These are phyloP conservation scores for Spirogloea muscicola DNA, from an alignment of 139 green algal species.

Conservation along the genomic window DNA sequence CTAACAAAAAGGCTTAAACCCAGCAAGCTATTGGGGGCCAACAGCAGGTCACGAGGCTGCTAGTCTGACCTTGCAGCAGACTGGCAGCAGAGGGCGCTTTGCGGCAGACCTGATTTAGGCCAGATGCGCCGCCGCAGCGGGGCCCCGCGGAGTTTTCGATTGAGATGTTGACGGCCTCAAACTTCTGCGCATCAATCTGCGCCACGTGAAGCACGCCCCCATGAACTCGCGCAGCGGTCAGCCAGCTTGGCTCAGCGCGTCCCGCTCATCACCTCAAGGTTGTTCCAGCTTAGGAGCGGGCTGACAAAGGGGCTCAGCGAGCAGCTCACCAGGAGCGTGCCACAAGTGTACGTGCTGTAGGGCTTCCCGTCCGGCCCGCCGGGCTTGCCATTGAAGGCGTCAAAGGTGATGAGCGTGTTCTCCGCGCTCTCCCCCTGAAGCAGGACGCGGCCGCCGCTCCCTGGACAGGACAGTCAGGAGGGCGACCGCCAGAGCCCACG, in stretches of 20 bases:
- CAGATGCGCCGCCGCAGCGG: background rate
- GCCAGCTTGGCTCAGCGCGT: background rate
- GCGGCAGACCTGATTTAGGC: too few species aligned
- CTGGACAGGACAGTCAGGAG: too few species aligned
- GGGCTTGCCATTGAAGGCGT: background rate
- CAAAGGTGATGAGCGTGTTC: background rate
- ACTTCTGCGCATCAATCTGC: conserved; percentile 2
- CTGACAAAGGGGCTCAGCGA: background rate
- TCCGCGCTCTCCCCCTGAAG: too few species aligned
- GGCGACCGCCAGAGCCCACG: too few species aligned
- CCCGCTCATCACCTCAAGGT: too few species aligned
- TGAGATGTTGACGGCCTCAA: background rate
- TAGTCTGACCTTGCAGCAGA: too few species aligned
- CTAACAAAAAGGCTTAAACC: too few species aligned
- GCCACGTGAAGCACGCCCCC: background rate
- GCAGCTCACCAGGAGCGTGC: background rate
- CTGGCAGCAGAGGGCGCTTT: too few species aligned
- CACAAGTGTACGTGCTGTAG: background rate
- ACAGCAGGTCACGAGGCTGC: too few species aligned
- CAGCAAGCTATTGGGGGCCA: too few species aligned
- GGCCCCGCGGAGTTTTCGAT: conserved; percentile 6
- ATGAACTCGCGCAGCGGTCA: background rate
- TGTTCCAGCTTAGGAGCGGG: background rate
- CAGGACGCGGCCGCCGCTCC: too few species aligned
- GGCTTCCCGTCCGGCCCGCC: background rate